Evolutionary conservation across 192 early-diverging fungal species (phyloP).

Genomic region (Allomyces arbusculus): DNA sequence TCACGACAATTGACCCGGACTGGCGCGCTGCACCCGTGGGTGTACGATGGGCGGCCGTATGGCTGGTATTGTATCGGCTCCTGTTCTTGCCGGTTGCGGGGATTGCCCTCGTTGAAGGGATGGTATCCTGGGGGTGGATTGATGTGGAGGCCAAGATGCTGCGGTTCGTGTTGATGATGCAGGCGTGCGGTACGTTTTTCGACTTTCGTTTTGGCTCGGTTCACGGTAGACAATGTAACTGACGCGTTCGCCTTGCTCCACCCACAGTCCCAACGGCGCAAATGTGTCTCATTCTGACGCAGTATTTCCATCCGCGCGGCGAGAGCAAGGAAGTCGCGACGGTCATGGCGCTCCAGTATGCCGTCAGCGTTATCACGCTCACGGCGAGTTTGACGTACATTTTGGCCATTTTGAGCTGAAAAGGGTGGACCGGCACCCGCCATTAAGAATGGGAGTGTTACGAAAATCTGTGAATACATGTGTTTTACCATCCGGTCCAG

Average conservation of each 20-base stretch:
- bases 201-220: too few relatives aligned
- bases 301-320: background rate
- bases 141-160: background rate
- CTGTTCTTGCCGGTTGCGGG: background rate
- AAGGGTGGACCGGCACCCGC: too few relatives aligned
- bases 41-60: too few relatives aligned
- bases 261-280: background rate
- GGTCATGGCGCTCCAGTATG: background rate
- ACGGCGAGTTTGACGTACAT: background rate
- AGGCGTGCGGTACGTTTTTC: background rate
- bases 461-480: too few relatives aligned
- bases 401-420: background rate
- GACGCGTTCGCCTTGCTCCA: background rate
- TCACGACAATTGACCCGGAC: background rate
- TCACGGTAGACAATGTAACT: too few relatives aligned
- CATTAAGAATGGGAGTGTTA: too few relatives aligned
- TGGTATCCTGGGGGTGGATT: background rate
- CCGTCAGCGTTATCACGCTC: background rate
- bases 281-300: background rate
- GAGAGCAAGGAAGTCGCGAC: background rate
- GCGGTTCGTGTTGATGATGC: background rate
- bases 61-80: background rate
- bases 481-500: too few relatives aligned
- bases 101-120: background rate
- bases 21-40: background rate